phyloP scores from a whole-genome alignment of 2,329 filamentous ascomycete species.

The Stagonosporopsis vannaccii region DNA sequence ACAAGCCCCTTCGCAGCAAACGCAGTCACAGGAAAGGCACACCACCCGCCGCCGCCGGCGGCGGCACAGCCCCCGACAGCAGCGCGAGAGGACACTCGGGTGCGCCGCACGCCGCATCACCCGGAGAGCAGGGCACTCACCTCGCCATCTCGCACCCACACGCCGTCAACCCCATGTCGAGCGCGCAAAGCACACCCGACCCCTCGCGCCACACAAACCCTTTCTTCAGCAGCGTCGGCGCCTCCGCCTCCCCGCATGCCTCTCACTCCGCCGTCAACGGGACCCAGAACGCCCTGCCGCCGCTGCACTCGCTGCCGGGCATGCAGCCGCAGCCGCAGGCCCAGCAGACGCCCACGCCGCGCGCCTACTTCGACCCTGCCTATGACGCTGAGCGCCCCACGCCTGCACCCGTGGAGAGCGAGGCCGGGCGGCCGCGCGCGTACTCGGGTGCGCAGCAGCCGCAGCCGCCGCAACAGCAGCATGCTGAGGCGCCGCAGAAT shows the following conservation, averaged over 20 bases:
- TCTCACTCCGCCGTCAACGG: constrained; percentile 41
- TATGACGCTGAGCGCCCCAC: constrained; percentile 41
- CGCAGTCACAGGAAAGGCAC: constrained; percentile 63
- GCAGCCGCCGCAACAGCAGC: constrained; percentile 26
- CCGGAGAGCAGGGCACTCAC: constrained; percentile 25
- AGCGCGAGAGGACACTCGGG: constrained; percentile 4
- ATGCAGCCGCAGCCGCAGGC: constrained; percentile 35
- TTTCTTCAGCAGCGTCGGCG: constrained; percentile 42
- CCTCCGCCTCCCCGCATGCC: constrained; percentile 33
- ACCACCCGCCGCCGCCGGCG: constrained; percentile 36
- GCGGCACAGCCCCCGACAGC: neutral
- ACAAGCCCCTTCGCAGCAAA: constrained; percentile 79
- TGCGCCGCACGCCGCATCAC: constrained; percentile 21
- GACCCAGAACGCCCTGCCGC: constrained; percentile 30
- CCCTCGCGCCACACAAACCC: constrained; percentile 36
- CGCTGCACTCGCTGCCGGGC: constrained; percentile 36
- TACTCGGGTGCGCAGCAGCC: constrained; percentile 38
- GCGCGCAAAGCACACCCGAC: constrained; percentile 50
- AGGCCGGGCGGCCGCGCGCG: constrained; percentile 35
- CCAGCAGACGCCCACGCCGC: constrained; percentile 29
- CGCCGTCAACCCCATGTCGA: constrained; percentile 42
- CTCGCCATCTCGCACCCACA: constrained; percentile 21
- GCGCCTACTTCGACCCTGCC: constrained; percentile 42
- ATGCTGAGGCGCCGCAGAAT: constrained; percentile 40
- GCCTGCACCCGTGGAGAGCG: constrained; percentile 28